These are phyloP conservation scores for Suillus fuscotomentosus DNA, from an alignment of 768 basidiomycete genomes.

Conservation along the genomic window DNA sequence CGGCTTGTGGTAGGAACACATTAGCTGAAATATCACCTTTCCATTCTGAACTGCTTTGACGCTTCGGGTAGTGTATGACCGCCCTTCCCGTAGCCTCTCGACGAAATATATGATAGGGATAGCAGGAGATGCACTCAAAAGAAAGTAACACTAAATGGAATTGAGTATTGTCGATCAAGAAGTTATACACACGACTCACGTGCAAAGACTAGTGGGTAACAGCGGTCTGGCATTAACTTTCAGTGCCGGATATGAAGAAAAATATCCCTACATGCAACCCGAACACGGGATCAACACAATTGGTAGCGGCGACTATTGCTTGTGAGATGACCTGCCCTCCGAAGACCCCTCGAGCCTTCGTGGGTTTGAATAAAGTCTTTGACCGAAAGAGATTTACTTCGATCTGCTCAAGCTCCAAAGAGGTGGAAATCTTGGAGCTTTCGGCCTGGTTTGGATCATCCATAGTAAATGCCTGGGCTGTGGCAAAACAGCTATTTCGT, in stretches of 20 bases:
- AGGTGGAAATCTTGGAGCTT: constrained; percentile 66
- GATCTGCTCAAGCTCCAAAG: constrained; percentile 75
- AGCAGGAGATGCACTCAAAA: constrained; percentile 69
- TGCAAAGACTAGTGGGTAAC: constrained; percentile 54
- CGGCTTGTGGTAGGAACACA: constrained; percentile 81
- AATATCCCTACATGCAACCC: constrained; percentile 63
- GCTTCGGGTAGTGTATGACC: constrained; percentile 66
- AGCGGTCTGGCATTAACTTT: background rate
- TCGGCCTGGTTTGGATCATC: constrained; percentile 50
- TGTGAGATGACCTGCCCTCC: constrained; percentile 92
- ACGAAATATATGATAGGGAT: constrained; percentile 78
- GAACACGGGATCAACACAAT: constrained; percentile 63
- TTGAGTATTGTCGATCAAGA: constrained; percentile 5
- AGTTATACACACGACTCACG: constrained; percentile 39
- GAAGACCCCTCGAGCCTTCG: constrained; percentile 68
- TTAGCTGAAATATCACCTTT: constrained; percentile 55
- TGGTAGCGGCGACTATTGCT: constrained; percentile 78
- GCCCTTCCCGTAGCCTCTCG: constrained; percentile 71
- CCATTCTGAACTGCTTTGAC: constrained; percentile 60
- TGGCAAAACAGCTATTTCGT: background rate
- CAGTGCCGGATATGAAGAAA: background rate
- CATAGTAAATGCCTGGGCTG: constrained; percentile 20
- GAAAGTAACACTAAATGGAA: constrained; percentile 69
- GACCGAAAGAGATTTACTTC: constrained; percentile 79
- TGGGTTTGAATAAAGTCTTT: constrained; percentile 66